Conservation (phyloP, 371 early-diverging fungal species). For the Cokeromyces recurvatus region DNA sequence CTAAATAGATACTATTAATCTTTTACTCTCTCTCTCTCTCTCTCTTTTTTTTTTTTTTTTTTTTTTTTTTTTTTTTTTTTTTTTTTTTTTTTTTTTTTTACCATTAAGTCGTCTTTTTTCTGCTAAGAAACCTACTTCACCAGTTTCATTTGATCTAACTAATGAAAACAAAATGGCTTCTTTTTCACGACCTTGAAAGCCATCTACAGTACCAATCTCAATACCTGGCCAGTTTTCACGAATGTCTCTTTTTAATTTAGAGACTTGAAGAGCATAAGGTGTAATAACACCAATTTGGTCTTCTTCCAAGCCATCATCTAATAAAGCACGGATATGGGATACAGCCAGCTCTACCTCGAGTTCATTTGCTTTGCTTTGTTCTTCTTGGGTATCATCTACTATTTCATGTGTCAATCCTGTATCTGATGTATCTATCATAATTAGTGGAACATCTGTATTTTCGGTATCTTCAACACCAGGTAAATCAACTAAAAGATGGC, state of each 20-base stretch:
- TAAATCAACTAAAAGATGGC: slow-evolving; percentile 64
- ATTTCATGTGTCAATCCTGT: slow-evolving; percentile 48
- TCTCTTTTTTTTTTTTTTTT: too few relatives aligned
- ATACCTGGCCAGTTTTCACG: slow-evolving; percentile 44
- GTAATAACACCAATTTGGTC: slow-evolving; percentile 81
- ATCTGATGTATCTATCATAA: slow-evolving; percentile 77
- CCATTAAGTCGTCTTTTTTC: slow-evolving; percentile 86
- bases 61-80: too few relatives aligned
- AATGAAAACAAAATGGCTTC: slow-evolving; percentile 86
- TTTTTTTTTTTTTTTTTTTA: slow-evolving; percentile 16
- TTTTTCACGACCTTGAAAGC: slow-evolving; percentile 96
- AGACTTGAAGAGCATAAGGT: slow-evolving; percentile 83
- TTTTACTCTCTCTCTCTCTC: too few relatives aligned
- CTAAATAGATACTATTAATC: slow-evolving; percentile 22
- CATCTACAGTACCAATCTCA: slow-evolving; percentile 90
- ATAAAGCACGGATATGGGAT: slow-evolving; percentile 55
- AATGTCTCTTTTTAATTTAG: slow-evolving; percentile 33
- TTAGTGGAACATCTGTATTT: slow-evolving; percentile 56
- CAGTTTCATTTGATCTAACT: slow-evolving; percentile 79
- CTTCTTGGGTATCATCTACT: slow-evolving; percentile 52
- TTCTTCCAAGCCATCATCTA: slow-evolving; percentile 58
- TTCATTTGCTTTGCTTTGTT: slow-evolving; percentile 65
- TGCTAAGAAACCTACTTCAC: slow-evolving; percentile 86
- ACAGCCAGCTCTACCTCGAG: slow-evolving; percentile 71
- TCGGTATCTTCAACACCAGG: slow-evolving; percentile 51